Evolutionary conservation across 1,284 basidiomycete genomes (phyloP).

Genomic region (Stygiomarasmius scandens): DNA sequence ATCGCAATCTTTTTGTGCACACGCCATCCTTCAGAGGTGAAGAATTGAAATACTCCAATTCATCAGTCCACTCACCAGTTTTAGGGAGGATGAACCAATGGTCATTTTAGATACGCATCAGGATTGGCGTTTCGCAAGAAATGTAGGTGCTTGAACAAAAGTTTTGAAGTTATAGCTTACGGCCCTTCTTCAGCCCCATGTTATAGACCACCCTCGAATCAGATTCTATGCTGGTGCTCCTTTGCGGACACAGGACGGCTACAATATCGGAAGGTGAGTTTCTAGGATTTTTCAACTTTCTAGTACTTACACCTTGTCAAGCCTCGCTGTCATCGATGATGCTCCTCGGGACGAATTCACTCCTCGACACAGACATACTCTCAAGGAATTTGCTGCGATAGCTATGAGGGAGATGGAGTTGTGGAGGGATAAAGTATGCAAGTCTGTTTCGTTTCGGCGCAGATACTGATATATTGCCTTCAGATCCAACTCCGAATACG

Average conservation of each 20-base stretch:
- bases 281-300: slow-evolving; percentile 19
- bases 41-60: slow-evolving; percentile 17
- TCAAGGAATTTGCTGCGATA: slow-evolving; percentile 94
- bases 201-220: slow-evolving; percentile 66
- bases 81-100: slow-evolving; percentile 84
- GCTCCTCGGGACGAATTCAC: slow-evolving; percentile 84
- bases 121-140: slow-evolving; percentile 89
- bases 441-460: background rate
- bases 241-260: slow-evolving; percentile 85
- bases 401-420: slow-evolving; percentile 97
- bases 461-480: background rate
- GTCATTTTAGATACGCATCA: slow-evolving; percentile 78
- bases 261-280: slow-evolving; percentile 89
- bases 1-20: slow-evolving; percentile 78
- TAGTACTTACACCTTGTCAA: slow-evolving; percentile 28
- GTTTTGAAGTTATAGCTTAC: slow-evolving; percentile 4
- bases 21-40: slow-evolving; percentile 81
- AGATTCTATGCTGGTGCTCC: slow-evolving; percentile 94
- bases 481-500: slow-evolving; percentile 89
- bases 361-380: slow-evolving; percentile 86
- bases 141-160: slow-evolving; percentile 46
- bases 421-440: slow-evolving; percentile 84
- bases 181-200: slow-evolving; percentile 75
- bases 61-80: background rate
- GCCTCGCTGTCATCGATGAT: slow-evolving; percentile 86